These are phyloP conservation scores for Pythium plurisporium DNA, from an alignment of 352 stramenopile genomes.

Conservation along the genomic window DNA sequence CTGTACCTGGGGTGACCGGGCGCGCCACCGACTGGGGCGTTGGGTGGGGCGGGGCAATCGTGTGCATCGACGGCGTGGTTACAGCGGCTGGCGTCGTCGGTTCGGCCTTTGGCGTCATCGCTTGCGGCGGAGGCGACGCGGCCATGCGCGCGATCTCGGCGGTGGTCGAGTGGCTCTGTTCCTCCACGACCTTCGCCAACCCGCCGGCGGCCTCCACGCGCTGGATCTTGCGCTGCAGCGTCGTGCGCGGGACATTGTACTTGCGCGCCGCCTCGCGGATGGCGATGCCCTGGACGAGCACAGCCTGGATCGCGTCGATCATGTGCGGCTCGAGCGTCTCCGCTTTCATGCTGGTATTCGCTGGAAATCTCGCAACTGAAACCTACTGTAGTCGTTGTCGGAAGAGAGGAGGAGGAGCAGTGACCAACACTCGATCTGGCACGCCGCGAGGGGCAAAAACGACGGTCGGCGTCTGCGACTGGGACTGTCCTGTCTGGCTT, in stretches of 20 bases:
- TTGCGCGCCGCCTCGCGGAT: constrained; percentile 69
- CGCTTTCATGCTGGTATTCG: constrained; percentile 18
- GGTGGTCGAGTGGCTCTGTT: constrained; percentile 9
- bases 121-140: constrained; percentile 7
- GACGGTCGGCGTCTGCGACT: constrained; percentile 6
- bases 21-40: neutral
- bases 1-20: neutral
- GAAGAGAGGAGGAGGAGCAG: neutral
- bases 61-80: neutral
- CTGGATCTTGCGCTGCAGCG: constrained; percentile 68
- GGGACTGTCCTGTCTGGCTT: neutral
- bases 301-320: constrained; percentile 58
- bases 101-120: neutral
- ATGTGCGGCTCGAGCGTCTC: constrained; percentile 38
- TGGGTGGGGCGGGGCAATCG: neutral
- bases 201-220: constrained; percentile 3
- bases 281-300: constrained; percentile 51
- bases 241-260: constrained; percentile 66
- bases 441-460: neutral
- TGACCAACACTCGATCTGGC: neutral
- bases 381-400: neutral
- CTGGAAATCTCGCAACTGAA: constrained; percentile 13
- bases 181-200: constrained; percentile 9
- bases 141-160: constrained; percentile 10
- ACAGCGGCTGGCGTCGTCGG: neutral